These are phyloP conservation scores for Trichoderma brevicompactum DNA, from an alignment of 2,329 filamentous ascomycete genomes.

Conservation along the genomic window DNA sequence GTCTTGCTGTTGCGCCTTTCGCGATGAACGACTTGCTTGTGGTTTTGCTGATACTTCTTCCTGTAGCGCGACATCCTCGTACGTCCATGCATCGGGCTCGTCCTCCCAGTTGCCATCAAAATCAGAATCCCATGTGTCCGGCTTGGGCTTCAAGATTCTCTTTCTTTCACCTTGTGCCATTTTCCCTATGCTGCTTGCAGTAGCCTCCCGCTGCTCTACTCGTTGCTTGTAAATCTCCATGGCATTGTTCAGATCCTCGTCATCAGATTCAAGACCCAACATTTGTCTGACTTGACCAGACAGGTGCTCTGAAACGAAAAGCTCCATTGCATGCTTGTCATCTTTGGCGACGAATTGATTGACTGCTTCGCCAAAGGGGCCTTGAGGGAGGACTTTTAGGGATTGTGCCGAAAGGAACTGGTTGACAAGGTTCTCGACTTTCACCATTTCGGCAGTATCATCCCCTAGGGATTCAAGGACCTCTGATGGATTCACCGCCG, in stretches of 20 bases:
- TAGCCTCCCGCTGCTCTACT: constrained; percentile 72
- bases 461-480: constrained; percentile 59
- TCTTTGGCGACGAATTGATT: constrained; percentile 93
- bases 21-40: constrained; percentile 29
- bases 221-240: constrained; percentile 74
- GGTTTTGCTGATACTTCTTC: constrained; percentile 29
- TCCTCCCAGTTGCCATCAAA: constrained; percentile 85
- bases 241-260: constrained; percentile 68
- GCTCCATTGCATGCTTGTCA: constrained; percentile 88
- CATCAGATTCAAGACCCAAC: constrained; percentile 66
- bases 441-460: constrained; percentile 66
- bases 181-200: constrained; percentile 58
- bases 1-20: constrained; percentile 35
- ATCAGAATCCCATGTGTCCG: constrained; percentile 86
- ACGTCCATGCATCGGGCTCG: constrained; percentile 63
- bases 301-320: constrained; percentile 75
- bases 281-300: constrained; percentile 72
- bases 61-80: constrained; percentile 36
- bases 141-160: constrained; percentile 69
- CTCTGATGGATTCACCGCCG: constrained; percentile 63
- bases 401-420: constrained; percentile 88
- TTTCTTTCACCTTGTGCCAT: constrained; percentile 42
- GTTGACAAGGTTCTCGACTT: constrained; percentile 85
- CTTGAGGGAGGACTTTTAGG: constrained; percentile 89
- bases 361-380: constrained; percentile 90